phyloP scores from a whole-genome alignment of 257 asterid genomes.

The Solanum boliviense region DNA sequence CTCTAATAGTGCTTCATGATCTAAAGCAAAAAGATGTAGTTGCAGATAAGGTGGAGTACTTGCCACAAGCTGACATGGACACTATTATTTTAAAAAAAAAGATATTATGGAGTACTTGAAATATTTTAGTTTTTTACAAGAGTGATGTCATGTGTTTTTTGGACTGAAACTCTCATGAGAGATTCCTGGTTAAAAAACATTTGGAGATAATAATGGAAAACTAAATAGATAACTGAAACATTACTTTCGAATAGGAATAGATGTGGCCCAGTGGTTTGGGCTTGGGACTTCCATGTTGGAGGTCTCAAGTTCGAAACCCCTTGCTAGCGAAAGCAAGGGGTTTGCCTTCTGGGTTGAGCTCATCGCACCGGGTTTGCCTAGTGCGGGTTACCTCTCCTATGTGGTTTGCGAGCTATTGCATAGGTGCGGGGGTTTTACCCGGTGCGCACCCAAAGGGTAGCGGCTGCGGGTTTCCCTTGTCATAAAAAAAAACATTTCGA shows the following conservation, averaged over 20 bases:
- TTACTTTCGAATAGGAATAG: background rate
- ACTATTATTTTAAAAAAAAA: background rate
- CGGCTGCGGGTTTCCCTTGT: too few species aligned
- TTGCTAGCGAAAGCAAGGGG: too few species aligned
- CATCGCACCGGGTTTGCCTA: too few species aligned
- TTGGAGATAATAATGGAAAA: background rate
- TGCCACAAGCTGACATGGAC: background rate
- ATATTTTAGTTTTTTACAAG: background rate
- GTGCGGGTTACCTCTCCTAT: too few species aligned
- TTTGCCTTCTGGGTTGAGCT: too few species aligned
- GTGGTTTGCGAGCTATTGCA: too few species aligned
- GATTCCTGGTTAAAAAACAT: background rate
- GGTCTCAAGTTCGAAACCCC: too few species aligned
- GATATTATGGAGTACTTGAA: background rate
- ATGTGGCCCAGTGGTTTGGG: background rate
- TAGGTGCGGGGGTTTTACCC: too few species aligned
- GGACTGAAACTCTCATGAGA: background rate
- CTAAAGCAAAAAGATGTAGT: background rate
- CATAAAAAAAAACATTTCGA: background rate
- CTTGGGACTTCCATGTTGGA: too few species aligned
- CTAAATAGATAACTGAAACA: background rate
- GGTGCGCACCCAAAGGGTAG: too few species aligned
- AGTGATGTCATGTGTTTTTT: background rate
- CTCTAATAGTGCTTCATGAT: background rate
- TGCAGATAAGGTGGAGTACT: background rate